Percentiles rank a stretch among this genome's conserved stretches.
Evolutionary conservation across 1,284 basidiomycete genomes (phyloP).

Genomic region (Marasmius sp.): DNA sequence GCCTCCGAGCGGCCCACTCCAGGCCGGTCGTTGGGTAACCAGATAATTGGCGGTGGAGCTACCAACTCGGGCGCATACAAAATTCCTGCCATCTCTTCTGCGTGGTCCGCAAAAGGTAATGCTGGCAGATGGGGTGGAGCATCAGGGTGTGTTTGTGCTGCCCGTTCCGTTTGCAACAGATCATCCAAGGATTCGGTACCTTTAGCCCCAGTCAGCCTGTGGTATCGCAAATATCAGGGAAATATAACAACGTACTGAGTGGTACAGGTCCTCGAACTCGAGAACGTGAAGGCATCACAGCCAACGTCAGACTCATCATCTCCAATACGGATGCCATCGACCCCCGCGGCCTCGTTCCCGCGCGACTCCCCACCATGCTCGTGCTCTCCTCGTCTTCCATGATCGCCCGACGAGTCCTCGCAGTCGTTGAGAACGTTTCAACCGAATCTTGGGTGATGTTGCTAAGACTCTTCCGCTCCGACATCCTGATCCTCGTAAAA

Average conservation of each 20-base stretch:
- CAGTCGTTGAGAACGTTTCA: constrained; percentile 47
- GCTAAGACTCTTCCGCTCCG: constrained; percentile 48
- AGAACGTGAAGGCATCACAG: constrained; percentile 64
- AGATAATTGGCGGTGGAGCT: constrained; percentile 73
- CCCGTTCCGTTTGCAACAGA: constrained; percentile 72
- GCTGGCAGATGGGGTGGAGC: constrained; percentile 74
- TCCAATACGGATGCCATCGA: constrained; percentile 76
- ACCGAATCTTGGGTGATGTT: constrained; percentile 60
- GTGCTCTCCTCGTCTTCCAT: constrained; percentile 48
- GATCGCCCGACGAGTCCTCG: constrained; percentile 34
- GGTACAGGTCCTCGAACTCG: constrained; percentile 60
- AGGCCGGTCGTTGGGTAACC: constrained; percentile 74
- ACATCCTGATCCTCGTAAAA: constrained; percentile 49
- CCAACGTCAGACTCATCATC: constrained; percentile 77
- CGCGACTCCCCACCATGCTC: constrained; percentile 51
- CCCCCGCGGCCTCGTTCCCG: constrained; percentile 46
- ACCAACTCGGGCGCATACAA: constrained; percentile 81
- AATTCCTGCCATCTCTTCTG: constrained; percentile 72
- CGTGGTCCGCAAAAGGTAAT: constrained; percentile 68
- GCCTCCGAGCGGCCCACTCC: constrained; percentile 73
- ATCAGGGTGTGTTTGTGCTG: constrained; percentile 74
- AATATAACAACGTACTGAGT: constrained; percentile 49
- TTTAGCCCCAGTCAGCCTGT: constrained; percentile 24
- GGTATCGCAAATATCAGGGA: constrained; percentile 4
- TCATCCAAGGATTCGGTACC: constrained; percentile 78